Evolutionary conservation across 140 eudicot species (phyloP).

Genomic region (Cichorium intybus): DNA sequence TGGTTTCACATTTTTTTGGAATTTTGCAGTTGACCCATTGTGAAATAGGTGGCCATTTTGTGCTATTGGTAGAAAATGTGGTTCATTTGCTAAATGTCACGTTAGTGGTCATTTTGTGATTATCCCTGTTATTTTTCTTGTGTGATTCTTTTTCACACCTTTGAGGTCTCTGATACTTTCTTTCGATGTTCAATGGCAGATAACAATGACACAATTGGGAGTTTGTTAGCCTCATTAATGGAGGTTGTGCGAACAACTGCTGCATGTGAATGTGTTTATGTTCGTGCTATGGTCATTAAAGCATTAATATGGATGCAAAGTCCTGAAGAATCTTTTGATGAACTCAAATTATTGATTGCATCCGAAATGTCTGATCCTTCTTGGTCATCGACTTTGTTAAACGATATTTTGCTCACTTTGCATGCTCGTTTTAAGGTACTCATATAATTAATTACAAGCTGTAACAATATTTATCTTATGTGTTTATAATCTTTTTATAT

Average conservation of each 20-base stretch:
- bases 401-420: conserved; percentile 88
- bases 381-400: conserved; percentile 87
- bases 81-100: too few species aligned
- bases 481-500: not conserved
- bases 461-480: not conserved
- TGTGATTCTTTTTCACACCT: conserved; percentile 11
- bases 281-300: conserved; percentile 96
- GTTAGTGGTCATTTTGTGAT: not conserved
- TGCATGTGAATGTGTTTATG: conserved; percentile 98
- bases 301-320: conserved; percentile 99
- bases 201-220: conserved; percentile 71
- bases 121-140: conserved; percentile 8
- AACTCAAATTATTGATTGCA: conserved; percentile 79
- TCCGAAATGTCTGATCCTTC: conserved; percentile 98
- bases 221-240: conserved; percentile 88
- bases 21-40: too few species aligned
- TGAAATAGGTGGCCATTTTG: too few species aligned
- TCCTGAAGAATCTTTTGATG: conserved; percentile 87
- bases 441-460: not conserved
- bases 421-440: conserved; percentile 99
- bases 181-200: conserved; percentile 58
- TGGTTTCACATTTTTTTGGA: too few species aligned
- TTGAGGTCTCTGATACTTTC: conserved; percentile 36
- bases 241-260: conserved; percentile 97
- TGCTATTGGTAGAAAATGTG: too few species aligned